Percentiles rank a stretch among this genome's conserved stretches.
These are phyloP conservation scores for Alternaria panax DNA, from an alignment of 2,329 filamentous ascomycete species.

Conservation along the genomic window DNA sequence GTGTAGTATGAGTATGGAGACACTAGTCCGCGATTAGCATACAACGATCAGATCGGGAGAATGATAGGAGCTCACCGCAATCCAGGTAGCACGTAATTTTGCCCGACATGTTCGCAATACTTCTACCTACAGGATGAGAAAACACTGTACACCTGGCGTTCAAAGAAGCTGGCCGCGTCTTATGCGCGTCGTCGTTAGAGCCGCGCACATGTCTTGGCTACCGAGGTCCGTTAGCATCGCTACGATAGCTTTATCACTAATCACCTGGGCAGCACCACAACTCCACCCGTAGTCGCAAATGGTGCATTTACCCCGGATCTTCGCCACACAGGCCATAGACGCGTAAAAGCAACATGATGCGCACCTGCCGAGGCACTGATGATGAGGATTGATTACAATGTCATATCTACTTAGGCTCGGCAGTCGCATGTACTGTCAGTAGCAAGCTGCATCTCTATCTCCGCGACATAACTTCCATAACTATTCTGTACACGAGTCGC, in stretches of 20 bases:
- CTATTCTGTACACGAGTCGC: not conserved
- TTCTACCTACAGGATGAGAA: slow-evolving; percentile 19
- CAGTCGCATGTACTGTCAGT: not conserved
- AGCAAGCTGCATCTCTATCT: not conserved
- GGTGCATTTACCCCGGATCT: slow-evolving; percentile 11
- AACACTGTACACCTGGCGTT: slow-evolving; percentile 3
- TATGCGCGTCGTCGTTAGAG: slow-evolving; percentile 12
- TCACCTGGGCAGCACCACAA: slow-evolving; percentile 21
- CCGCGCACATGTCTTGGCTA: slow-evolving; percentile 25
- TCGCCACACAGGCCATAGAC: not conserved
- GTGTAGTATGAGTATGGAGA: slow-evolving; percentile 66
- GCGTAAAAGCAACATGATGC: not conserved
- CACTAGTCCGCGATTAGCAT: slow-evolving; percentile 55
- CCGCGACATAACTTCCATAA: not conserved
- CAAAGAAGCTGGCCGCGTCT: not conserved
- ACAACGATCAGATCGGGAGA: not conserved
- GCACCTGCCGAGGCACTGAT: not conserved
- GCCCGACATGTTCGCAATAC: slow-evolving; percentile 59
- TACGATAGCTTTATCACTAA: slow-evolving; percentile 26
- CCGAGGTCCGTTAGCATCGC: slow-evolving; percentile 31
- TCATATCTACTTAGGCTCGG: not conserved
- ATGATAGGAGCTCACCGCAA: slow-evolving; percentile 61
- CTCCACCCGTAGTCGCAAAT: slow-evolving; percentile 1
- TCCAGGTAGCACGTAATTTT: slow-evolving; percentile 73
- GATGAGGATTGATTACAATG: slow-evolving; percentile 6